Base-by-base conservation (phyloP, 2,329 filamentous ascomycete genomes). In the Pseudogymnoascus sp. region DNA sequence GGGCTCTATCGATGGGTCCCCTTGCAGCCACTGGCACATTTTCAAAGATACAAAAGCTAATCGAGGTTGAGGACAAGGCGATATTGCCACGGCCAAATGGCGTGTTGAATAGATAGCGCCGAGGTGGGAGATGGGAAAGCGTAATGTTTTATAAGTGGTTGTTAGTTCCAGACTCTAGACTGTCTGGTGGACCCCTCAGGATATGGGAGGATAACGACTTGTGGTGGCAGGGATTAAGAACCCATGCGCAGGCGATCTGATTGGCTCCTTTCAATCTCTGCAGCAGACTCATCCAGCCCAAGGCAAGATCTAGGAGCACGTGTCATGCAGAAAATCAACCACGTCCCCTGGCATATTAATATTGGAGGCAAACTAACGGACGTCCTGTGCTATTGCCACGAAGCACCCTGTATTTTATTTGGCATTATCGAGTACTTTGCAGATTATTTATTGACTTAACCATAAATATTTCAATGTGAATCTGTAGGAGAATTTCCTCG, bases 1-100 rank as follows among this genome's bases (percentile, higher is more conserved):
- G n/a, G 58, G 58, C 58, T 60, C 58, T 37, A 60, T 41, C 33
- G 58, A 60, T 60, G 58, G 33, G 33, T 60, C 58, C 33, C 19
- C 23, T 60, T 37, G 58, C 16, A 41, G 16, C 58, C 33, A 60
- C 58, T 37, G 58, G 58, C 58, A 38, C 58, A 60, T 60, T 41
- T 37, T 60, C 58, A 29, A 33, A 33, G 49, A 33, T 33, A 55
- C 29, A 31, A 55, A 55, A 19, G 29, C 49, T 33, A 55, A 31
- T 55, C 49, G 49, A 55, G 26, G 49, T 33, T 55, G 49, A 19
- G 29, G 49, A n/a, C 29, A 52, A 52, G 26, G 26, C 45, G 45
- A 52, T 52, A 31, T 6, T 16, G 45, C 26, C 45, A 52, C 45
- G 45, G 19, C 45, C 45, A 12, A 52, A 31, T 31, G 45, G 45